These are phyloP conservation scores for Cucumis sativus DNA, from an alignment of 306 rosid species.

Conservation along the genomic window DNA sequence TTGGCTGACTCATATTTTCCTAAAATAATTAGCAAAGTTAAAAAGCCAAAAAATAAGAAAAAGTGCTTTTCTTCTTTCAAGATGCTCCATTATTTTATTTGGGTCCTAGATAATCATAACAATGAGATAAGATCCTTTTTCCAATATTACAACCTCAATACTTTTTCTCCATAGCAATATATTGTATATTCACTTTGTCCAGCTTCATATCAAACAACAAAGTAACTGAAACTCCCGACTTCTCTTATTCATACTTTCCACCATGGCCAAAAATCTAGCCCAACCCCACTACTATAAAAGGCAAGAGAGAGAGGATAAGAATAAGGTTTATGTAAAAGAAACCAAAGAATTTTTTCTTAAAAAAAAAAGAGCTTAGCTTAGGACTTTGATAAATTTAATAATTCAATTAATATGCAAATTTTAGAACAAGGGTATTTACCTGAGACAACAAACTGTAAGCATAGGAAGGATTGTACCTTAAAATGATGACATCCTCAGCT, in stretches of 20 bases:
- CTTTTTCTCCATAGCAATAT: not conserved
- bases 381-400: not conserved
- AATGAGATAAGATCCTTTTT: conserved; percentile 5
- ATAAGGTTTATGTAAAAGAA: not conserved
- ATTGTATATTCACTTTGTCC: conserved; percentile 2
- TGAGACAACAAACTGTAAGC: not conserved
- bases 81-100: not conserved
- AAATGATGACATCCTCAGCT: not conserved
- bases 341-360: not conserved
- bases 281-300: not conserved
- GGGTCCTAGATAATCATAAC: not conserved
- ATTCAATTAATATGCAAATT: not conserved
- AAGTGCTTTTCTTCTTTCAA: not conserved
- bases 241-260: not conserved
- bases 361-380: not conserved
- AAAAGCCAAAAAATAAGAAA: not conserved
- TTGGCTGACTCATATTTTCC: not conserved
- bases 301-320: not conserved
- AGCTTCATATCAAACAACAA: conserved; percentile 1
- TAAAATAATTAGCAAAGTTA: not conserved
- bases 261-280: not conserved
- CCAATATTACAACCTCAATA: not conserved
- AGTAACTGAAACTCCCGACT: not conserved
- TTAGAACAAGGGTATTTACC: not conserved
- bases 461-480: conserved; percentile 1